Base-by-base conservation (phyloP, 305 asterid genomes). In the Solanum aculeatissimum region DNA sequence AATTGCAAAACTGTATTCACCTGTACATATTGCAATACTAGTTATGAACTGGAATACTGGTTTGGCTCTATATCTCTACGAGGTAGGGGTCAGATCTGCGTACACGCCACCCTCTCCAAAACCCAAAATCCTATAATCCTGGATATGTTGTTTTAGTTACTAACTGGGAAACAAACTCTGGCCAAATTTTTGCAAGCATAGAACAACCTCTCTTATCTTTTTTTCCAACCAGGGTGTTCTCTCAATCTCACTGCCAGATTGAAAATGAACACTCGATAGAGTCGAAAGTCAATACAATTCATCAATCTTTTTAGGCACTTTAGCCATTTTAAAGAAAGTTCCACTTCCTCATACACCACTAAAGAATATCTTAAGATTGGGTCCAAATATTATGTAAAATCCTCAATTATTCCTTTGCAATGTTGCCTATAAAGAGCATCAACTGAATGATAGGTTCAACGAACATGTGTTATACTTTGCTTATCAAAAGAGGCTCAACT, bases 1-100 rank as follows among this genome's bases (percentile, higher is more conserved):
- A 96, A 89, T 86, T 96, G 99, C 89, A 96, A 89, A 83, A 93
- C 93, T 65, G 98, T 96, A 83, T 96, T 95, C 10, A 93, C 95
- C 99, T 96, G 87, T 83, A 83, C 23, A 32, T 43, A 81, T 15
- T 35, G 42, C 45, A 51, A 51, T 16, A 10, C 7, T 51, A 49
- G 63, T 77, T 77, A 18, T 51, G 65, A 43, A 72, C 40, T 40
- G 78, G 38, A 72, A 14, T 29, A 29, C 43, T 65, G 15, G 72
- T 65, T 65, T 65, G 43, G 12, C 72, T 27, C 71, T 63, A 42
- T 27, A 27, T 63, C 71, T 63, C 71, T 65, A 65, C 6, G 18
- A 14, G 21, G 72, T 65, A 65, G 21, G 1, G 1, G 21, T 60
- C 23, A 60, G 0, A 16, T 23, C 18, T 23, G 68, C 35, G 12